phyloP scores from a whole-genome alignment of 2,329 filamentous ascomycete genomes.

The Cordyceps cateniannulata region DNA sequence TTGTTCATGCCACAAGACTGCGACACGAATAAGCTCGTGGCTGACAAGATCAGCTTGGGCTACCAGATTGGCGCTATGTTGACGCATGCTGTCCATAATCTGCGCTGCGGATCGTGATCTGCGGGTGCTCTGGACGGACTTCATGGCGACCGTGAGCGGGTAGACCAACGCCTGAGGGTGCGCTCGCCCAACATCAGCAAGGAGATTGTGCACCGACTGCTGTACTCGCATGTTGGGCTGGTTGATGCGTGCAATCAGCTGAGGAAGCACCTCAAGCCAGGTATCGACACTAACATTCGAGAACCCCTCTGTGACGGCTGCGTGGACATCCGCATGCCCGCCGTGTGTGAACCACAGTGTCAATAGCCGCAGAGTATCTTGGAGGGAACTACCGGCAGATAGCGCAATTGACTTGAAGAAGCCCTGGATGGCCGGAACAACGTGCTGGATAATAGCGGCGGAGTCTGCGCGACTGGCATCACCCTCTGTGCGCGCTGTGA shows the following conservation, averaged over 20 bases:
- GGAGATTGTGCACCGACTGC: conserved; percentile 82
- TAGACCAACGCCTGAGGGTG: conserved; percentile 97
- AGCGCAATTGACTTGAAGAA: conserved; percentile 97
- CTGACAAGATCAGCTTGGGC: conserved; percentile 94
- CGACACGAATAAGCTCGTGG: conserved; percentile 92
- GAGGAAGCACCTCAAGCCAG: conserved; percentile 97
- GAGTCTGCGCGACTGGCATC: conserved; percentile 43
- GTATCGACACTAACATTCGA: conserved; percentile 91
- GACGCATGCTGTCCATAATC: conserved; percentile 97
- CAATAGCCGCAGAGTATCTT: conserved; percentile 86
- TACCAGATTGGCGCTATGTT: conserved; percentile 86
- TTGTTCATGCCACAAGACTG: conserved; percentile 95
- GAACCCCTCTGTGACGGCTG: conserved; percentile 84
- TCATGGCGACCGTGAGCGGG: conserved; percentile 95
- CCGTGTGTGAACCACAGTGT: conserved; percentile 97
- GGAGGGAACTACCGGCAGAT: conserved; percentile 84
- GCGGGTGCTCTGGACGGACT: conserved; percentile 74
- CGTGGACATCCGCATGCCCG: conserved; percentile 79
- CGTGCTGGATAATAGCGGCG: conserved; percentile 71
- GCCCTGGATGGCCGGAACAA: conserved; percentile 87
- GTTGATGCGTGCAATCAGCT: conserved; percentile 95
- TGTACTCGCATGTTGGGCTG: conserved; percentile 87
- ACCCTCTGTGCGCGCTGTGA: conserved; percentile 60
- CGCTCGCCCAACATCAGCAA: conserved; percentile 86
- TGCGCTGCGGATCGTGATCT: conserved; percentile 81